Percentiles rank a stretch among this genome's conserved stretches.
Conservation (phyloP, 345 rosid genomes). For the Draba incana region DNA sequence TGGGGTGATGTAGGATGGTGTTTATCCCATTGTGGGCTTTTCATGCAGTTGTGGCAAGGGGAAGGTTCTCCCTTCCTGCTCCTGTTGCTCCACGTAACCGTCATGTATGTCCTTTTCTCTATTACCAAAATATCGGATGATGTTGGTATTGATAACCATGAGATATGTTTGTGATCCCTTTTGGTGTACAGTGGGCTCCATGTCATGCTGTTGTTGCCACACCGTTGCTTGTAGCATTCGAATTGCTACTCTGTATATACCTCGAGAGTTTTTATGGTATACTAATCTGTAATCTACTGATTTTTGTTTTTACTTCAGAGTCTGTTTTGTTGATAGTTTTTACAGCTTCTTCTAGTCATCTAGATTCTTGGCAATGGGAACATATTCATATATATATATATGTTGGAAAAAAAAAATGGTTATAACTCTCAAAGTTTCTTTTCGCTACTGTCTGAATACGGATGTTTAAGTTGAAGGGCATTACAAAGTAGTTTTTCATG, state of each 20-base stretch:
- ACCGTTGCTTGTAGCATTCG: slow-evolving; percentile 92
- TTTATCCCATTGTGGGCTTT: slow-evolving; percentile 90
- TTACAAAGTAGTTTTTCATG: slow-evolving; percentile 3
- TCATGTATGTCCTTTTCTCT: slow-evolving; percentile 54
- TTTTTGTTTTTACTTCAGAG: not conserved
- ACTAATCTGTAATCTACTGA: slow-evolving; percentile 18
- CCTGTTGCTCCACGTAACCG: slow-evolving; percentile 92
- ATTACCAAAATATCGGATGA: not conserved
- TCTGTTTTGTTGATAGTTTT: slow-evolving; percentile 1
- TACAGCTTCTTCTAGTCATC: not conserved
- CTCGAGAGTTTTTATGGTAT: slow-evolving; percentile 85
- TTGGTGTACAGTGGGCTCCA: slow-evolving; percentile 91
- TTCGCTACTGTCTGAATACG: slow-evolving; percentile 1
- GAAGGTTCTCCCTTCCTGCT: slow-evolving; percentile 96
- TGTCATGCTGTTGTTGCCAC: slow-evolving; percentile 96
- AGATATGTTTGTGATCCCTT: slow-evolving; percentile 11
- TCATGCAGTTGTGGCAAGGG: slow-evolving; percentile 93
- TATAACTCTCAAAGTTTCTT: slow-evolving; percentile 7
- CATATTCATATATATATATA: not conserved
- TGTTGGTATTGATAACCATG: not conserved
- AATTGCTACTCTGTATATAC: slow-evolving; percentile 94
- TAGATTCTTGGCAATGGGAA: slow-evolving; percentile 9
- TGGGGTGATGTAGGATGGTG: slow-evolving; percentile 60
- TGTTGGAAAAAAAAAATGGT: not conserved
- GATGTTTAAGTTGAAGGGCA: slow-evolving; percentile 8